Evolutionary conservation across 495 filamentous ascomycete species (phyloP), one percentile per base, ranked within the genome.

Genomic region (Thermothielavioides terrestris): DNA sequence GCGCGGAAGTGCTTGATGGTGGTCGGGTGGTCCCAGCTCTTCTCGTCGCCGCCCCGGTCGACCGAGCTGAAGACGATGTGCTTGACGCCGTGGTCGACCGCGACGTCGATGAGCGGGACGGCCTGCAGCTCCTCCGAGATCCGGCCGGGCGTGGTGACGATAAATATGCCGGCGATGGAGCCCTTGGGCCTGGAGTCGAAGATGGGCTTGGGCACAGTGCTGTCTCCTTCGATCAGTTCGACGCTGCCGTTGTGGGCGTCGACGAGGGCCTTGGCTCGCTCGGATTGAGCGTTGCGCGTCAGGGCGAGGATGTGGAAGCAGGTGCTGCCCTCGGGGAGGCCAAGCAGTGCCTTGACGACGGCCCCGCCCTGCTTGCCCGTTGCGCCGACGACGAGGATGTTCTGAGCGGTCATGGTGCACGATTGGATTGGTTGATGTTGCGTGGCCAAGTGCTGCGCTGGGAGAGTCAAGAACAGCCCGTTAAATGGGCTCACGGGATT

Each of bases 321-420:
- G 3, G 49, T 30, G 26, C 38, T 6, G n/a, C 65, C 47, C 3
- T 52, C 38, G 34, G 67, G 40, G 5, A 67, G 64, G 12, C 55
- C 40, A 15, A 82, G 64, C 27, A 89, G 77, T 42, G 72, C 75
- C 4, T 75, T 62, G 56, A 89, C 69, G 28, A 82, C 64, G 11
- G 76, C 71, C 23, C 80, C 75, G 48, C 86, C 85, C 63, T 89
- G 86, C 53, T 84, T 77, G 60, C 83, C 84, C 1, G 82, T 89
- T 4, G 82, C 85, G 17, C 85, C 84, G 18, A 82, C 80, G 49
- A 89, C 62, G 37, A 65, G 60, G 22, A 65, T 59, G 30, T 46
- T 65, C 12, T 42, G 43, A 7, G 55, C 17, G 6, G 62, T 39
- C 57, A 60, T 60, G 36, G 7, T n/a, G 3, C 6, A 38, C 15